Evolutionary conservation across 1,139 yeast genomes (phyloP).

Genomic region (Pichia cactophila): DNA sequence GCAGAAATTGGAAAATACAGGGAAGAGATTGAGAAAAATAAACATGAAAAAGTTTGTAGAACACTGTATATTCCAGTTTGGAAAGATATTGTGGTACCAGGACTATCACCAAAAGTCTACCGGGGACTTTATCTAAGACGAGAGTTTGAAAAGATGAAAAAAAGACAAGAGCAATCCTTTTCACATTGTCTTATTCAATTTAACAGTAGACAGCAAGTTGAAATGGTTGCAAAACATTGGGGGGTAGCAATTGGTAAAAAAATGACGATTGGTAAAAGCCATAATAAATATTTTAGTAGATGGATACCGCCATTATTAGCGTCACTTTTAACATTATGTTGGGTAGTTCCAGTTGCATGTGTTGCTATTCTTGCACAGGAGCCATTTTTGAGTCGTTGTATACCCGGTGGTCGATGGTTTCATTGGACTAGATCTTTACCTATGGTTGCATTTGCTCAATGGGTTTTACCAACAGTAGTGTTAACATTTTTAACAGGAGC

Average conservation of each 20-base stretch:
- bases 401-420: background rate
- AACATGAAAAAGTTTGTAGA: slow-evolving; percentile 13
- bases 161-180: slow-evolving; percentile 5
- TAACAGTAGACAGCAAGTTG: background rate
- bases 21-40: background rate
- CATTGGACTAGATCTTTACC: slow-evolving; percentile 33
- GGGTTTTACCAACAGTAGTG: slow-evolving; percentile 53
- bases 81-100: slow-evolving; percentile 26
- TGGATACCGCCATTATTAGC: slow-evolving; percentile 30
- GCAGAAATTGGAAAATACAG: background rate
- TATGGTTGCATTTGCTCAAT: slow-evolving; percentile 44
- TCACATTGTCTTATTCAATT: background rate
- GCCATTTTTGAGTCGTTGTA: background rate
- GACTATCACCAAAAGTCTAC: slow-evolving; percentile 22
- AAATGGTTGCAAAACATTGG: background rate
- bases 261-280: too few relatives aligned
- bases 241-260: background rate
- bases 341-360: slow-evolving; percentile 66
- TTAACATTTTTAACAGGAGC: slow-evolving; percentile 50
- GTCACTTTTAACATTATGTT: slow-evolving; percentile 43
- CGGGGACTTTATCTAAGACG: slow-evolving; percentile 19
- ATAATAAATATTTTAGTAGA: background rate
- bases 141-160: slow-evolving; percentile 23
- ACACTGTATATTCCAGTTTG: slow-evolving; percentile 8
- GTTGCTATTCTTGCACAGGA: slow-evolving; percentile 62